These are phyloP conservation scores for Mortierella sp. DNA, from an alignment of 371 early-diverging fungal species.

Conservation along the genomic window DNA sequence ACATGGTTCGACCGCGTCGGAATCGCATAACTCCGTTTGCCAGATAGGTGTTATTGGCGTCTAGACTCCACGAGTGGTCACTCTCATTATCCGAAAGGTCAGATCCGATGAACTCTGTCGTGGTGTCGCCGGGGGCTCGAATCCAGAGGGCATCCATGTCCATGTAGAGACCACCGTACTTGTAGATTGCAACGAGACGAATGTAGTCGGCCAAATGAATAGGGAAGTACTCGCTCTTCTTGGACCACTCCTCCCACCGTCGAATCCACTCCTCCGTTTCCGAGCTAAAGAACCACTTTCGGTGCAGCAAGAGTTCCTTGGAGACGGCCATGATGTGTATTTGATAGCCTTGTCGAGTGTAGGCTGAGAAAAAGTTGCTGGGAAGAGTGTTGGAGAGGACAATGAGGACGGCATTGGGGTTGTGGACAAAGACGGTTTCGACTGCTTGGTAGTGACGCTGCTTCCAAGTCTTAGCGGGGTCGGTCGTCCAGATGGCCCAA, in stretches of 20 bases:
- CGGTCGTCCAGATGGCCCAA: constrained; percentile 74
- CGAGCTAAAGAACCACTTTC: constrained; percentile 70
- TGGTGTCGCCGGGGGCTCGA: constrained; percentile 63
- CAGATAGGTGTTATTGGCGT: constrained; percentile 65
- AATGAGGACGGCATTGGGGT: constrained; percentile 67
- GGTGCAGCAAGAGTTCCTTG: constrained; percentile 64
- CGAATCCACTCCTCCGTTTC: constrained; percentile 67
- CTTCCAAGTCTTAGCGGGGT: constrained; percentile 63
- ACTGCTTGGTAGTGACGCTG: constrained; percentile 70
- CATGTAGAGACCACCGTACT: constrained; percentile 75
- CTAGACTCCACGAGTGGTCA: constrained; percentile 69
- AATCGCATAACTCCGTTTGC: constrained; percentile 71
- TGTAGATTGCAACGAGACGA: constrained; percentile 65
- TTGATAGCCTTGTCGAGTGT: constrained; percentile 64
- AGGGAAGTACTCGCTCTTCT: constrained; percentile 60
- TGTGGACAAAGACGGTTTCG: constrained; percentile 71
- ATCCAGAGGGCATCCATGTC: constrained; percentile 76
- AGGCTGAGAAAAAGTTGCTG: constrained; percentile 64
- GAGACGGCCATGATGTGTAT: constrained; percentile 68
- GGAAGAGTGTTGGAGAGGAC: constrained; percentile 70
- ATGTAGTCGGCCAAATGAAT: constrained; percentile 72
- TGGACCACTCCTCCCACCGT: constrained; percentile 70
- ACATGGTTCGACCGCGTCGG: constrained; percentile 68
- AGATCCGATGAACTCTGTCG: constrained; percentile 70
- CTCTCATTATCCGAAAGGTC: constrained; percentile 62